Conservation (phyloP, 2,329 filamentous ascomycete genomes). For the Cylindrodendrum hubeiense region DNA sequence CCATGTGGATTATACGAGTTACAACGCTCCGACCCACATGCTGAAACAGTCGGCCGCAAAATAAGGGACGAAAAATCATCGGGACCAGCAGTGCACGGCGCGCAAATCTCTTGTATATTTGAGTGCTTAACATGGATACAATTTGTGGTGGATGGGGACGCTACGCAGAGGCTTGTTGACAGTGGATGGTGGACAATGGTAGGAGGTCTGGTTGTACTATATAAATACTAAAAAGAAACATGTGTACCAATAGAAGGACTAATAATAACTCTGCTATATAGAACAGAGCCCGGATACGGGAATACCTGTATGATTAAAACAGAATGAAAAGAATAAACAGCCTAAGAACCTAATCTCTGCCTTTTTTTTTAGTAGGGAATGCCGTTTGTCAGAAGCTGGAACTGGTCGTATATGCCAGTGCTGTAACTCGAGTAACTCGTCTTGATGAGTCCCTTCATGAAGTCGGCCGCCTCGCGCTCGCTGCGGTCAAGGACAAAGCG, state of each 20-base stretch:
- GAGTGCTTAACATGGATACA: not conserved
- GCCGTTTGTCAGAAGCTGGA: slow-evolving; percentile 96
- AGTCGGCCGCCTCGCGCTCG: slow-evolving; percentile 93
- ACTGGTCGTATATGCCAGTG: slow-evolving; percentile 97
- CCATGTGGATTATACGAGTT: slow-evolving; percentile 73
- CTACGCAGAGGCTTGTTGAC: not conserved
- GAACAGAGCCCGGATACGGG: not conserved
- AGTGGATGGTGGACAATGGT: not conserved
- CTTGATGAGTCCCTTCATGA: slow-evolving; percentile 89
- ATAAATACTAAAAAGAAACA: slow-evolving; percentile 8
- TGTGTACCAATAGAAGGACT: slow-evolving; percentile 13
- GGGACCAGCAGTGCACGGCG: slow-evolving; percentile 1
- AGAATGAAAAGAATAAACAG: slow-evolving; percentile 2
- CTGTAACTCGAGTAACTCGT: slow-evolving; percentile 92
- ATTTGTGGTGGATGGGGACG: not conserved
- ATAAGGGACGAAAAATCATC: not conserved
- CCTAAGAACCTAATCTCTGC: not conserved
- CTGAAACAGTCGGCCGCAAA: slow-evolving; percentile 46
- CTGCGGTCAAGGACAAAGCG: slow-evolving; percentile 92
- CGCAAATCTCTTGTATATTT: not conserved
- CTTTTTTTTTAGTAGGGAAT: slow-evolving; percentile 81
- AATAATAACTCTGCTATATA: slow-evolving; percentile 11
- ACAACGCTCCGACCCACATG: slow-evolving; percentile 73
- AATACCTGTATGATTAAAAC: not conserved
- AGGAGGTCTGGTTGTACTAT: not conserved